Evolutionary conservation across 192 early-diverging fungal species (phyloP).

Genomic region (Coemansia biformis): DNA sequence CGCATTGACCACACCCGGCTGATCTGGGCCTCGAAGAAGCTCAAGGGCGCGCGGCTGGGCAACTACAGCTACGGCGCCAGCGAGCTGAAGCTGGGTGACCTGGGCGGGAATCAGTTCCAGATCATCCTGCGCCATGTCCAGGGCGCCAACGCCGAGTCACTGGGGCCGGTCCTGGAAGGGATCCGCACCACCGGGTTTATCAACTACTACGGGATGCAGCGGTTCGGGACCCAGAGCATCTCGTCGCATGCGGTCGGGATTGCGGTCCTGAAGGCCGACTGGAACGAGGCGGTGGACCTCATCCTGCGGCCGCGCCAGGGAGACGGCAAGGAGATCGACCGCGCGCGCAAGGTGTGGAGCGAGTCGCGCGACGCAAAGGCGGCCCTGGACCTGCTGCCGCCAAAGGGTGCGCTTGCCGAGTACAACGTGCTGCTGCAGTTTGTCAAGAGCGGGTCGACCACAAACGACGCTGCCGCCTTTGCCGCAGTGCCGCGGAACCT

Average conservation of each 20-base stretch:
- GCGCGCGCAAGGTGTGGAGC: slow-evolving; percentile 68
- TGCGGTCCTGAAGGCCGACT: slow-evolving; percentile 66
- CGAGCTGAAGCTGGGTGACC: slow-evolving; percentile 75
- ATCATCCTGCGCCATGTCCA: slow-evolving; percentile 68
- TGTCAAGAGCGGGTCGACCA: slow-evolving; percentile 39
- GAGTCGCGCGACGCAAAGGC: slow-evolving; percentile 55
- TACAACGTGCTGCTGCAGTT: slow-evolving; percentile 59
- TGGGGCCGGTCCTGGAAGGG: slow-evolving; percentile 59
- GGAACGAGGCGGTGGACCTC: slow-evolving; percentile 66
- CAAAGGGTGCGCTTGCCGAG: slow-evolving; percentile 63
- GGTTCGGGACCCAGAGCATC: slow-evolving; percentile 85
- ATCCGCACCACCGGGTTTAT: slow-evolving; percentile 77
- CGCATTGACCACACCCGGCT: slow-evolving; percentile 47
- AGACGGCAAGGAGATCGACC: slow-evolving; percentile 57
- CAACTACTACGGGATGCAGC: slow-evolving; percentile 99
- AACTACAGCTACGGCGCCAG: slow-evolving; percentile 66
- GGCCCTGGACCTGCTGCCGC: slow-evolving; percentile 64
- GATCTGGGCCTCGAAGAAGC: slow-evolving; percentile 8
- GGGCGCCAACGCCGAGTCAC: slow-evolving; percentile 46
- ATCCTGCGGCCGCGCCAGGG: slow-evolving; percentile 78
- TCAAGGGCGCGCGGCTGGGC: slow-evolving; percentile 54
- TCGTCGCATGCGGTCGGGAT: slow-evolving; percentile 78
- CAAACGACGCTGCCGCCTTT: slow-evolving; percentile 60
- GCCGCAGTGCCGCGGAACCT: slow-evolving; percentile 75
- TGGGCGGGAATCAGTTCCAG: slow-evolving; percentile 84